phyloP scores from a whole-genome alignment of 2,329 filamentous ascomycete genomes.

The Thelonectria discophora region DNA sequence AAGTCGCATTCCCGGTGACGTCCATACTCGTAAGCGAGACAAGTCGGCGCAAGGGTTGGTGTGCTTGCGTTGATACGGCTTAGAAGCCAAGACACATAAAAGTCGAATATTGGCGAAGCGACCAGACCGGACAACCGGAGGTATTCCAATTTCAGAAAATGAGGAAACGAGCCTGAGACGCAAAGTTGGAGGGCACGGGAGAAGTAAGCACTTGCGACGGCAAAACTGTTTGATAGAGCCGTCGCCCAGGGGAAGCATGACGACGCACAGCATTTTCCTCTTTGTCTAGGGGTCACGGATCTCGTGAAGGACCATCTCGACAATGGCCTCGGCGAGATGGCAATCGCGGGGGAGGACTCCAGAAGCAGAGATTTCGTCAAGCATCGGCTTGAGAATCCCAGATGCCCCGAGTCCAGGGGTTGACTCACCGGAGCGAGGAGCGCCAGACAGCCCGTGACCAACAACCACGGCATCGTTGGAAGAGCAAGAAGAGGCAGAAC shows the following conservation, averaged over 20 bases:
- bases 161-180: not conserved
- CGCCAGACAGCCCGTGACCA: not conserved
- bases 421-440: constrained; percentile 16
- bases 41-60: no score
- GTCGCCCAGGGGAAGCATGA: not conserved
- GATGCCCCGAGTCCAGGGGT: not conserved
- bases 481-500: not conserved
- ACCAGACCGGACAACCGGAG: not conserved
- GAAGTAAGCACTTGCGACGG: constrained; percentile 9
- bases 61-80: not conserved
- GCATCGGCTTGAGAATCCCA: not conserved
- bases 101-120: not conserved
- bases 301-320: not conserved
- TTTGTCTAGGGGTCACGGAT: not conserved
- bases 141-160: not conserved
- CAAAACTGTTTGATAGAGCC: not conserved
- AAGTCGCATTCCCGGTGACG: not conserved
- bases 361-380: not conserved
- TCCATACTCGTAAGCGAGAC: no score
- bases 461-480: not conserved
- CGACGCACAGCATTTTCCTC: not conserved
- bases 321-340: not conserved
- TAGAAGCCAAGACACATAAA: not conserved
- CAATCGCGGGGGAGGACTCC: not conserved
- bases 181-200: not conserved